Conservation (phyloP, 2,329 filamentous ascomycete genomes). For the Zasmidium cellare region DNA sequence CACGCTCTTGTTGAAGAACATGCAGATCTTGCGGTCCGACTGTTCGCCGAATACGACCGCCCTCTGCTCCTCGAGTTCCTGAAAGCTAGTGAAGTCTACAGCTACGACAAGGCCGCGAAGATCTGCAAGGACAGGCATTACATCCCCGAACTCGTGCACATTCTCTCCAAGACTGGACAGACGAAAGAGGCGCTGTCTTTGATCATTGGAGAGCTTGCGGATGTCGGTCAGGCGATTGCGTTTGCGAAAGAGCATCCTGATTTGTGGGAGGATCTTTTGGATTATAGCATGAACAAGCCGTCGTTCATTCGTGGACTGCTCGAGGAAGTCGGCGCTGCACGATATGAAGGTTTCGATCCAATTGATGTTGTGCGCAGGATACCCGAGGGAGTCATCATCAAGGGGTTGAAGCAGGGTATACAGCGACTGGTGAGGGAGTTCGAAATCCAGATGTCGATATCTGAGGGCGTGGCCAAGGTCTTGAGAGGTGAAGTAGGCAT, state of each 20-base stretch:
- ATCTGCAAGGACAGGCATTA: slow-evolving; percentile 80
- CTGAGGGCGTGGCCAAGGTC: slow-evolving; percentile 82
- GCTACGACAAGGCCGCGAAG: slow-evolving; percentile 74
- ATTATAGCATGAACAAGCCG: slow-evolving; percentile 97
- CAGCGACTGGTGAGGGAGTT: slow-evolving; percentile 92
- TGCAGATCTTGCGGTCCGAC: slow-evolving; percentile 79
- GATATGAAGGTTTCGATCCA: slow-evolving; percentile 68
- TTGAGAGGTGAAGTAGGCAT: slow-evolving; percentile 81
- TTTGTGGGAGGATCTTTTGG: slow-evolving; percentile 89
- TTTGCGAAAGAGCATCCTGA: slow-evolving; percentile 93
- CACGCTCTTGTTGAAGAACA: slow-evolving; percentile 75
- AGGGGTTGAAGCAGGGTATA: slow-evolving; percentile 83
- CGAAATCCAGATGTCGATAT: slow-evolving; percentile 92
- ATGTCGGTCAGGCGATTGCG: slow-evolving; percentile 88
- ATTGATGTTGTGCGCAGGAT: slow-evolving; percentile 88
- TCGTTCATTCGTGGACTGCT: slow-evolving; percentile 88
- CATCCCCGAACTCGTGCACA: slow-evolving; percentile 89
- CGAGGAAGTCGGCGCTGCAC: slow-evolving; percentile 85
- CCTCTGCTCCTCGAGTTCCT: slow-evolving; percentile 82
- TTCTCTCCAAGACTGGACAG: slow-evolving; percentile 92
- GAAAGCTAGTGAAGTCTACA: slow-evolving; percentile 76
- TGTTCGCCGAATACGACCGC: slow-evolving; percentile 84
- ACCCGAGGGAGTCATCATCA: slow-evolving; percentile 88
- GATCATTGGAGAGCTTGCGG: slow-evolving; percentile 88
- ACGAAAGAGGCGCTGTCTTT: slow-evolving; percentile 88